These are phyloP conservation scores for Dictyostelium purpureum DNA, from an alignment of 78 protist species.

Conservation along the genomic window DNA sequence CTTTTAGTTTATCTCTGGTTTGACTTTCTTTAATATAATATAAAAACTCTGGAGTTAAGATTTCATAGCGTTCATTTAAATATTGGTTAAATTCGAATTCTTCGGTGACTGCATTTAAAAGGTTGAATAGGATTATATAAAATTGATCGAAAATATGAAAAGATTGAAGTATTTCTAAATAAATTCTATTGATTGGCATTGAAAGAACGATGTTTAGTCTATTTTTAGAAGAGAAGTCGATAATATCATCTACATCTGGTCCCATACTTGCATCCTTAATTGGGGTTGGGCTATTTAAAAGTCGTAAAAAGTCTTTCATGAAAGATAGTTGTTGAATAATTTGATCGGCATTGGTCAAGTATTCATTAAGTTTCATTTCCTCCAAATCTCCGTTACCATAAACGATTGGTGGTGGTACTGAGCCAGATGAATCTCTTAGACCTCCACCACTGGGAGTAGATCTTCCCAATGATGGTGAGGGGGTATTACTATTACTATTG, in stretches of 20 bases:
- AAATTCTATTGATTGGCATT: conserved; percentile 42
- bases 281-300: conserved; percentile 38
- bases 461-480: conserved; percentile 9
- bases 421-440: not conserved
- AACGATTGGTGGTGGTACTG: not conserved
- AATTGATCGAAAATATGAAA: conserved; percentile 56
- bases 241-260: conserved; percentile 66
- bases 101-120: not conserved
- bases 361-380: conserved; percentile 17
- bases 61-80: conserved; percentile 23
- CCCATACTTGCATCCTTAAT: conserved; percentile 53
- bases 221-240: conserved; percentile 58
- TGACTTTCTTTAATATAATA: conserved; percentile 39
- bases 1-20: conserved; percentile 13
- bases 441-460: not conserved
- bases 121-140: conserved; percentile 40
- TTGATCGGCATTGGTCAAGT: not conserved
- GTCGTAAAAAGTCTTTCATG: conserved; percentile 17
- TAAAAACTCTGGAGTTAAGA: conserved; percentile 32
- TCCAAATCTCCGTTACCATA: conserved; percentile 29
- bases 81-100: conserved; percentile 42
- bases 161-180: conserved; percentile 22
- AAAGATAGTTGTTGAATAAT: conserved; percentile 38
- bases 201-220: conserved; percentile 26
- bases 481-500: not conserved